Evolutionary conservation across 768 basidiomycete genomes (phyloP).

Genomic region (Nidularia pulvinata): DNA sequence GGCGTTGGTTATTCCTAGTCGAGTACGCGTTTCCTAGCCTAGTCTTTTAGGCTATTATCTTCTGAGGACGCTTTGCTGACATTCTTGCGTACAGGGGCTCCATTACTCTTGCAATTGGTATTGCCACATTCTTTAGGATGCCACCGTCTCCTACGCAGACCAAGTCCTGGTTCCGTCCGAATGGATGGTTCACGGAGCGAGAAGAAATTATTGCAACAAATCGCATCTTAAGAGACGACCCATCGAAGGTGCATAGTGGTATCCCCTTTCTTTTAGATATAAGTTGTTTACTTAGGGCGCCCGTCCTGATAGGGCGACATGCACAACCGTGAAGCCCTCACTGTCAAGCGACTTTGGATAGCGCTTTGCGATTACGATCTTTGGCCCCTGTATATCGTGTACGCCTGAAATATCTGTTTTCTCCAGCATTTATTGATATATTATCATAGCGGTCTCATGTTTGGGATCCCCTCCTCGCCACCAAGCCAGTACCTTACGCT

Average conservation of each 20-base stretch:
- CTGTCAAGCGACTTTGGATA: slow-evolving; percentile 45
- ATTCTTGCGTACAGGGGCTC: slow-evolving; percentile 25
- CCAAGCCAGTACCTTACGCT: slow-evolving; percentile 60
- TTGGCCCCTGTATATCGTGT: slow-evolving; percentile 67
- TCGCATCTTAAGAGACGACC: slow-evolving; percentile 64
- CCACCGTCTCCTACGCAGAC: slow-evolving; percentile 64
- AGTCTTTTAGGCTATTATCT: background rate
- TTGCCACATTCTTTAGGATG: slow-evolving; percentile 56
- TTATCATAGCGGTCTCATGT: slow-evolving; percentile 43
- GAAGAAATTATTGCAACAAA: slow-evolving; percentile 63
- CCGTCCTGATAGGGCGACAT: slow-evolving; percentile 45
- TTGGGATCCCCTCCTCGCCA: slow-evolving; percentile 45
- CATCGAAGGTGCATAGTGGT: slow-evolving; percentile 39
- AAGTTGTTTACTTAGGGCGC: background rate
- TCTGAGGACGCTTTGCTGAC: background rate
- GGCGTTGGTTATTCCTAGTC: slow-evolving; percentile 45
- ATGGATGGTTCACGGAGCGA: slow-evolving; percentile 64
- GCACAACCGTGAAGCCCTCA: slow-evolving; percentile 69
- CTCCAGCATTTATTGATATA: background rate
- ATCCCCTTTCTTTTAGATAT: no score
- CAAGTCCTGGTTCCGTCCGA: slow-evolving; percentile 53
- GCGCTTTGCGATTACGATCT: slow-evolving; percentile 62
- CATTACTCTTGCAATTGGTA: slow-evolving; percentile 52
- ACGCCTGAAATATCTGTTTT: slow-evolving; percentile 4
- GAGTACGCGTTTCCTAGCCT: background rate